phyloP scores from a whole-genome alignment of 352 stramenopile genomes.

The Globisporangium yorkense region DNA sequence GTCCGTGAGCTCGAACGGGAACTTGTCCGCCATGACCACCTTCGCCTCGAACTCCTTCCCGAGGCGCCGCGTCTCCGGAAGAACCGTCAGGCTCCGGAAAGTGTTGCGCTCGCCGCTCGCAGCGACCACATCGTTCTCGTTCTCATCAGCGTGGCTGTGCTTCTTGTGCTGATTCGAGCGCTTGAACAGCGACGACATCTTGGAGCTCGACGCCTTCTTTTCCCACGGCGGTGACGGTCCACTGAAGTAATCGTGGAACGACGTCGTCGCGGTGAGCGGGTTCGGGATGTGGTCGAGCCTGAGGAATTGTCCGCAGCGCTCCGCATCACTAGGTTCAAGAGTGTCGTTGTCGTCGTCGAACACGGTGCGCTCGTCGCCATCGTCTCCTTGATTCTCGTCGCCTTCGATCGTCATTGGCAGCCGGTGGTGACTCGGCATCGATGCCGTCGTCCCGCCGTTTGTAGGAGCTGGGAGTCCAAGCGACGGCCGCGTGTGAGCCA shows the following conservation, averaged over 20 bases:
- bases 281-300: slow-evolving; percentile 57
- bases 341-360: slow-evolving; percentile 1
- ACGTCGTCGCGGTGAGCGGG: slow-evolving; percentile 57
- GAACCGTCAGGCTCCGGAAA: slow-evolving; percentile 55
- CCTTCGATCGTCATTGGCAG: slow-evolving; percentile 5
- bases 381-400: slow-evolving; percentile 1
- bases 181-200: slow-evolving; percentile 46
- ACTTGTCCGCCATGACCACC: slow-evolving; percentile 69
- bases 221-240: background rate
- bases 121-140: slow-evolving; percentile 7
- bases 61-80: slow-evolving; percentile 33
- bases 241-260: slow-evolving; percentile 69
- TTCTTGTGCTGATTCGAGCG: slow-evolving; percentile 27
- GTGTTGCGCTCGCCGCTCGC: slow-evolving; percentile 33
- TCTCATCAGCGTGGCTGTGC: slow-evolving; percentile 11
- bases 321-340: slow-evolving; percentile 26
- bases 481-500: slow-evolving; percentile 38
- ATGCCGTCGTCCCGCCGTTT: background rate
- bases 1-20: slow-evolving; percentile 63
- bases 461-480: slow-evolving; percentile 4
- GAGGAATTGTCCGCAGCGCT: slow-evolving; percentile 51
- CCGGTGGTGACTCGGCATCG: background rate
- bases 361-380: background rate
- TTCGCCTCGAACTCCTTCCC: slow-evolving; percentile 76
- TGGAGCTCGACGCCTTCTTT: slow-evolving; percentile 20